Evolutionary conservation across 768 basidiomycete genomes (phyloP).

Genomic region (Podaxis sp.): DNA sequence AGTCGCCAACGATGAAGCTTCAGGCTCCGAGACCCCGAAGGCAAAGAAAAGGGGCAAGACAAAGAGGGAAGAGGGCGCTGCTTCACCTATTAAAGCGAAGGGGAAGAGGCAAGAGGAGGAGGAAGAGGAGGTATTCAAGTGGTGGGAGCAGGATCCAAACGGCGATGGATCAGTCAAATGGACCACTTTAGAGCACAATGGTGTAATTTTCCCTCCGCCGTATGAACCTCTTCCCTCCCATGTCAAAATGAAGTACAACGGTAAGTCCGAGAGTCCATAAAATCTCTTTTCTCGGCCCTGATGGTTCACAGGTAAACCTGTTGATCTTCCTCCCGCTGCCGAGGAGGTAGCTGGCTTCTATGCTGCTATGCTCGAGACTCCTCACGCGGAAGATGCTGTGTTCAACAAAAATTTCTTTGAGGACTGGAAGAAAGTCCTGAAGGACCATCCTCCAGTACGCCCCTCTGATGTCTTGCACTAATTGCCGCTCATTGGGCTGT

Average conservation of each 20-base stretch:
- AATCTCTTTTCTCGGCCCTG: not conserved
- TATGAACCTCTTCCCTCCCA: conserved; percentile 79
- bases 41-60: conserved; percentile 40
- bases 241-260: conserved; percentile 95
- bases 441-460: conserved; percentile 79
- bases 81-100: conserved; percentile 22
- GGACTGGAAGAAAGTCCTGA: conserved; percentile 77
- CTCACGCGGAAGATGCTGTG: conserved; percentile 80
- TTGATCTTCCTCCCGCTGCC: conserved; percentile 77
- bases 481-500: conserved; percentile 7
- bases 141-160: conserved; percentile 80
- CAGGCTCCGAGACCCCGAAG: conserved; percentile 39
- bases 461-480: conserved; percentile 9
- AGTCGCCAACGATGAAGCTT: conserved; percentile 46
- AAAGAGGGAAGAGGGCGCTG: conserved; percentile 38
- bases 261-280: conserved; percentile 37
- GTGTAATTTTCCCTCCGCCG: conserved; percentile 93
- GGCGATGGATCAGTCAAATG: conserved; percentile 83
- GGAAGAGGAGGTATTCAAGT: conserved; percentile 69
- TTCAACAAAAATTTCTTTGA: conserved; percentile 97
- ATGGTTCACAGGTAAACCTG: conserved; percentile 55
- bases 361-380: conserved; percentile 86
- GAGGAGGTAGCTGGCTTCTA: conserved; percentile 99
- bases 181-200: conserved; percentile 92
- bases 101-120: conserved; percentile 56